Evolutionary conservation across 1,139 yeast species (phyloP).

Genomic region (Zygoascus sp.): DNA sequence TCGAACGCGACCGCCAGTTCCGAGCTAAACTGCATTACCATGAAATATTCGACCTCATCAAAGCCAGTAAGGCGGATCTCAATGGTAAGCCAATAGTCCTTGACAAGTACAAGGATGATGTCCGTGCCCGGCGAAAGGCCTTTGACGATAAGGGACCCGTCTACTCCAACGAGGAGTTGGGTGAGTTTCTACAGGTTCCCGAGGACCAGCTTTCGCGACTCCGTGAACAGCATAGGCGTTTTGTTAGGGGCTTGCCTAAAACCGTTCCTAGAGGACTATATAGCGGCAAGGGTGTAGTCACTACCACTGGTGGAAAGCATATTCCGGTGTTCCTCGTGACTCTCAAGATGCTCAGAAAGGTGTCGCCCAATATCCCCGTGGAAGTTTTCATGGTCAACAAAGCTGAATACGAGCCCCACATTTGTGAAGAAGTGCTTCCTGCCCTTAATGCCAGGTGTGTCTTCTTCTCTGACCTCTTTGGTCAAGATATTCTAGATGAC

Average conservation of each 20-base stretch:
- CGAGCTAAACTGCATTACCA: slow-evolving; percentile 10
- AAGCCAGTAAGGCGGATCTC: slow-evolving; percentile 10
- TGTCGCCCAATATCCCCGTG: slow-evolving; percentile 64
- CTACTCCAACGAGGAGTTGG: slow-evolving; percentile 44
- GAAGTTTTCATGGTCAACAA: slow-evolving; percentile 70
- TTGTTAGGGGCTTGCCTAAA: slow-evolving; percentile 45
- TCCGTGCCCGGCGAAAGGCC: slow-evolving; percentile 21
- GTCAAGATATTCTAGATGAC: slow-evolving; percentile 40
- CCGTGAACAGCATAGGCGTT: slow-evolving; percentile 49
- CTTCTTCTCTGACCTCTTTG: slow-evolving; percentile 53
- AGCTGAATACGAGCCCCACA: slow-evolving; percentile 63
- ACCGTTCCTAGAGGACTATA: slow-evolving; percentile 34
- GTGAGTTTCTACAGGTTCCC: slow-evolving; percentile 50
- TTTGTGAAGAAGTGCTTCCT: slow-evolving; percentile 64
- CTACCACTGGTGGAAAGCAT: slow-evolving; percentile 77
- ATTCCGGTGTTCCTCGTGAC: slow-evolving; percentile 69
- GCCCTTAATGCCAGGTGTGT: slow-evolving; percentile 66
- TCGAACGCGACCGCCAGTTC: neutral
- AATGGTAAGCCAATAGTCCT: slow-evolving; percentile 13
- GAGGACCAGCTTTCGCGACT: slow-evolving; percentile 45
- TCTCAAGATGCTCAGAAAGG: slow-evolving; percentile 56
- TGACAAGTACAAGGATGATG: slow-evolving; percentile 24
- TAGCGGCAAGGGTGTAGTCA: slow-evolving; percentile 68
- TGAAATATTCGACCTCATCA: slow-evolving; percentile 12
- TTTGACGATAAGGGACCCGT: slow-evolving; percentile 23